Conservation (phyloP, 441 rosid genomes). For the Biscutella laevigata region DNA sequence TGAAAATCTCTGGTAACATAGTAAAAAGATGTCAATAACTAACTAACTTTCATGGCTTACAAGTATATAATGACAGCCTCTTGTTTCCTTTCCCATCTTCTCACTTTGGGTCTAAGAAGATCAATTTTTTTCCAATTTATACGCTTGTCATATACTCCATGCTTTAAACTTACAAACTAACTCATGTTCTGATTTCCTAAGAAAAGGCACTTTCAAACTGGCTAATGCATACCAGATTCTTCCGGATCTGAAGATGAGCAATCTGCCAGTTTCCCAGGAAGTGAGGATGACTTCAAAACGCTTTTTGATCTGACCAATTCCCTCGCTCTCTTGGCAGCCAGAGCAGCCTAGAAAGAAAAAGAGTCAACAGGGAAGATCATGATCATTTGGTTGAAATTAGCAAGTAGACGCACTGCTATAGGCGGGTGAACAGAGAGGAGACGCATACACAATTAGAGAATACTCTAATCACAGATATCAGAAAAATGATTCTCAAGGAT, state of each 20-base stretch:
- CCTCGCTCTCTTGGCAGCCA: conserved; percentile 94
- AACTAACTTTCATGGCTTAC: not conserved
- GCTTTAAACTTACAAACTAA: not conserved
- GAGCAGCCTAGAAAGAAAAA: conserved; percentile 60
- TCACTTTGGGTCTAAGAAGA: not conserved
- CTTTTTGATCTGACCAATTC: conserved; percentile 85
- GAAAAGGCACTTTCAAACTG: not conserved
- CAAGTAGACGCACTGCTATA: not conserved
- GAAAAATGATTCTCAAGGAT: not conserved
- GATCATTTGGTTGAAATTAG: not conserved
- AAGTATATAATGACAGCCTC: not conserved
- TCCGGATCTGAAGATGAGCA: conserved; percentile 81
- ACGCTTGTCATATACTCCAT: not conserved
- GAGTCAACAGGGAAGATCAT: conserved; percentile 2
- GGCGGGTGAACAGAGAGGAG: not conserved
- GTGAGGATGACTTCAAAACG: conserved; percentile 76
- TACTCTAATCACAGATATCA: not conserved
- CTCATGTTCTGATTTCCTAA: conserved; percentile 1
- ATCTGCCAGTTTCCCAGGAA: conserved; percentile 92
- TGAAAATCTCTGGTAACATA: conserved; percentile 70
- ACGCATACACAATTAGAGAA: not conserved
- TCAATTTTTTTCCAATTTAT: not conserved
- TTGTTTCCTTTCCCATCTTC: not conserved
- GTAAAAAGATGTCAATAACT: not conserved
- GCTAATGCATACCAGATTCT: conserved; percentile 52